Conservation (phyloP, 2,329 filamentous ascomycete genomes). For the Cladosporium sp. region DNA sequence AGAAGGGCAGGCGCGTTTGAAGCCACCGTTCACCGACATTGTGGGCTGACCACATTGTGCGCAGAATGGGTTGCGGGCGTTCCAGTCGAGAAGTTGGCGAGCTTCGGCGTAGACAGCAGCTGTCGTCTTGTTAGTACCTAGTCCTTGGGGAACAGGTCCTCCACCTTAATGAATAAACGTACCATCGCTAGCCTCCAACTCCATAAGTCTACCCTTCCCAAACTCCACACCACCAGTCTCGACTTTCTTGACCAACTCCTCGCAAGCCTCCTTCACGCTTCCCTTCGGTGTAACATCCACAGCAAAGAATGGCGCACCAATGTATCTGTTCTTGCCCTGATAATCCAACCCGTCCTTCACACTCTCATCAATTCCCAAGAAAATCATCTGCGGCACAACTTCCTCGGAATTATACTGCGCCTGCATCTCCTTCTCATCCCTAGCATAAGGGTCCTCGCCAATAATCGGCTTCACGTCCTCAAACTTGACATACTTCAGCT, state of each 20-base stretch:
- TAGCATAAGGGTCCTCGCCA: conserved; percentile 65
- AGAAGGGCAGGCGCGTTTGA: conserved; percentile 74
- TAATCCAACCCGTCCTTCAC: conserved; percentile 54
- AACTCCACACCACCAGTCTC: conserved; percentile 63
- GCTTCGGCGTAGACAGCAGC: conserved; percentile 89
- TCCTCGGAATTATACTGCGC: conserved; percentile 68
- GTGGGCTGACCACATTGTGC: conserved; percentile 82
- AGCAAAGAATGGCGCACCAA: conserved; percentile 80
- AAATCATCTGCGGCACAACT: conserved; percentile 68
- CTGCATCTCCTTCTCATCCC: conserved; percentile 68
- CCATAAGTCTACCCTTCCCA: conserved; percentile 61
- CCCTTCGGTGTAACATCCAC: conserved; percentile 74
- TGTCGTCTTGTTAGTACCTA: conserved; percentile 33
- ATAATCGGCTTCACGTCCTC: conserved; percentile 68
- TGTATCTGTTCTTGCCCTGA: conserved; percentile 63
- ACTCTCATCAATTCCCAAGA: conserved; percentile 76
- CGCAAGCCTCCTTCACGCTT: conserved; percentile 58
- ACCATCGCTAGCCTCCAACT: conserved; percentile 60
- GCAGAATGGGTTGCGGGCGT: conserved; percentile 86
- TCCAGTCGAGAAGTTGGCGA: conserved; percentile 88
- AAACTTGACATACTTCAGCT: conserved; percentile 65
- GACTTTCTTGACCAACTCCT: conserved; percentile 55
- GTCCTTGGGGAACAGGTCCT: neutral
- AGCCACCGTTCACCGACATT: conserved; percentile 71
- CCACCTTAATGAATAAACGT: conserved; percentile 20